phyloP scores from a whole-genome alignment of 768 basidiomycete species.

The Lyophyllum decastes region DNA sequence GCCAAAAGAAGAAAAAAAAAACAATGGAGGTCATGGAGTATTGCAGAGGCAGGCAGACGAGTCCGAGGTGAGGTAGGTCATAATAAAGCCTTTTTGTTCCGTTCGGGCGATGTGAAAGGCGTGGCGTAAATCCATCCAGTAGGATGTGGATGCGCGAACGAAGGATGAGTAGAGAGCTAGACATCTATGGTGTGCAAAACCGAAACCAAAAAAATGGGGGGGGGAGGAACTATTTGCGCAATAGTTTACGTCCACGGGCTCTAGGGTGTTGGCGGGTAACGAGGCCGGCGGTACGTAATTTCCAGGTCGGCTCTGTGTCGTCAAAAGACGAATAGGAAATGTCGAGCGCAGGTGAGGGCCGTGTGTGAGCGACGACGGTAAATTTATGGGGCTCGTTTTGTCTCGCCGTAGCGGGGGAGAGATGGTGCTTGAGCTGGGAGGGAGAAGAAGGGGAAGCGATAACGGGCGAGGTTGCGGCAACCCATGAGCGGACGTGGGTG shows the following conservation, averaged over 20 bases:
- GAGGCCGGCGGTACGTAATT: slow-evolving; percentile 13
- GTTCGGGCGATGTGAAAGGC: slow-evolving; percentile 5
- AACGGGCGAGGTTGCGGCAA: slow-evolving; percentile 31
- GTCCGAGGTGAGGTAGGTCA: slow-evolving; percentile 16
- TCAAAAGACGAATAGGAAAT: slow-evolving; percentile 17
- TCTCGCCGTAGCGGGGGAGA: slow-evolving; percentile 7
- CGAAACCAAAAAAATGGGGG: slow-evolving; percentile 13
- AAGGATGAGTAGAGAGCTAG: not conserved
- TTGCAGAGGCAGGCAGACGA: not conserved
- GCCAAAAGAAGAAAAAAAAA: not conserved
- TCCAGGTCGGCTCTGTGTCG: slow-evolving; percentile 6
- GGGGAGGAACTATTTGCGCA: slow-evolving; percentile 31
- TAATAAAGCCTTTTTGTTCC: slow-evolving; percentile 16
- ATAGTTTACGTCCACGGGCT: slow-evolving; percentile 43
- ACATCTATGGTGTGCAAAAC: slow-evolving; percentile 13
- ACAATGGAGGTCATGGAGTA: slow-evolving; percentile 7
- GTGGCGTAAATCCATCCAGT: slow-evolving; percentile 6
- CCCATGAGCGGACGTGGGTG: slow-evolving; percentile 48
- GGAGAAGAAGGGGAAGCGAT: slow-evolving; percentile 24
- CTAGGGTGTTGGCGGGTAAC: slow-evolving; percentile 17
- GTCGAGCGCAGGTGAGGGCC: slow-evolving; percentile 13
- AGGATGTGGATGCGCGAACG: slow-evolving; percentile 9
- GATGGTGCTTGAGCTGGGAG: slow-evolving; percentile 16
- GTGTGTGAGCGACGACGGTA: slow-evolving; percentile 24
- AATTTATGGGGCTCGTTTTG: slow-evolving; percentile 18